Conservation (phyloP, 1,284 basidiomycete genomes). For the Rhodotorula glutinis region DNA sequence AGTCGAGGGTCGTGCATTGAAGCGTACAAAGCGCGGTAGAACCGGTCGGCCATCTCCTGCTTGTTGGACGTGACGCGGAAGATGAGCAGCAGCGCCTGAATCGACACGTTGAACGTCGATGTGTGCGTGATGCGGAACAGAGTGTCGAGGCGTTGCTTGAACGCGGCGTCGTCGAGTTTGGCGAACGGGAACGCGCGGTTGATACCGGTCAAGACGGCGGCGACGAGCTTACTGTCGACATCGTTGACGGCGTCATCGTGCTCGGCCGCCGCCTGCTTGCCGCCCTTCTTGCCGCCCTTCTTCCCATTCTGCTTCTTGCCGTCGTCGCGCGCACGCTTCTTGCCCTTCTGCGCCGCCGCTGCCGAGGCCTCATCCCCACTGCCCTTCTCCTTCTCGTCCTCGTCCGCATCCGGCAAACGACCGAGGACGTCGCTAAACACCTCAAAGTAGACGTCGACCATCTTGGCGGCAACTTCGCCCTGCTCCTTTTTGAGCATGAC, state of each 20-base stretch:
- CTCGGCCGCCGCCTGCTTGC: conserved; percentile 48
- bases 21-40: conserved; percentile 86
- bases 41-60: conserved; percentile 68
- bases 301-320: conserved; percentile 35
- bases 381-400: conserved; percentile 43
- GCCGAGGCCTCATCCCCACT: conserved; percentile 49
- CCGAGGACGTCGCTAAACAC: conserved; percentile 86
- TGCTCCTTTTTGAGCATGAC: conserved; percentile 66
- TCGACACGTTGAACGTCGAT: conserved; percentile 84
- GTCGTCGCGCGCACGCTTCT: conserved; percentile 39
- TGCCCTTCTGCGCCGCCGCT: conserved; percentile 41
- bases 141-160: conserved; percentile 85
- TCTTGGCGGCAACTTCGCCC: conserved; percentile 74
- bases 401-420: conserved; percentile 52
- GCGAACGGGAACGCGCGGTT: conserved; percentile 94
- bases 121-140: conserved; percentile 95
- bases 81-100: conserved; percentile 90
- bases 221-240: conserved; percentile 75
- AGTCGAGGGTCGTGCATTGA: conserved; percentile 82
- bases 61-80: conserved; percentile 65
- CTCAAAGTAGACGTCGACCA: conserved; percentile 92
- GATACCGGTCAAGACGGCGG: conserved; percentile 88
- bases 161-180: conserved; percentile 62
- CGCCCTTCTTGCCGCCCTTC: conserved; percentile 38
- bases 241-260: conserved; percentile 61